phyloP scores from a whole-genome alignment of 177 flowering plant genomes.

The Vitis hybrid region DNA sequence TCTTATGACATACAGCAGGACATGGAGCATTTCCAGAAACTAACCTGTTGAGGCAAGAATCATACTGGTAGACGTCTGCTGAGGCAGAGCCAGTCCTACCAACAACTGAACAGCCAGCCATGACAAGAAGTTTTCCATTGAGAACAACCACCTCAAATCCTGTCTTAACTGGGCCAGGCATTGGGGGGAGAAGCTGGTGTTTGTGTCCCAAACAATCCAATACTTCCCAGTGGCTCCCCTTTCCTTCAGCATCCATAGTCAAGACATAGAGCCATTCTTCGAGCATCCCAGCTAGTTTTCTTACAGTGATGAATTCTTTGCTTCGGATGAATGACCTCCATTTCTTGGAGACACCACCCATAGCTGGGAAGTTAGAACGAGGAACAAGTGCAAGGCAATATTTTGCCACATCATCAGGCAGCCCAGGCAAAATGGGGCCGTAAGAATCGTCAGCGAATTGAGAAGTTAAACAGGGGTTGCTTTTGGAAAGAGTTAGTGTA shows the following conservation, averaged over 20 bases:
- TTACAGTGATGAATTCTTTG: constrained; percentile 71
- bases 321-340: constrained; percentile 84
- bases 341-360: constrained; percentile 76
- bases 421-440: constrained; percentile 74
- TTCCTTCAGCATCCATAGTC: constrained; percentile 55
- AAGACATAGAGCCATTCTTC: constrained; percentile 94
- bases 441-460: constrained; percentile 24
- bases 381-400: constrained; percentile 93
- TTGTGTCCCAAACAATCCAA: constrained; percentile 58
- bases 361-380: constrained; percentile 62
- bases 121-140: constrained; percentile 82
- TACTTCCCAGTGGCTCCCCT: constrained; percentile 86
- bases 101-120: constrained; percentile 61
- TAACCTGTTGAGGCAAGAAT: constrained; percentile 91
- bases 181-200: constrained; percentile 52
- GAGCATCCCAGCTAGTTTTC: constrained; percentile 68
- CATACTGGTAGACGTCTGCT: constrained; percentile 79
- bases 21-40: neutral
- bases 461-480: constrained; percentile 19
- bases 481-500: constrained; percentile 30
- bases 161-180: constrained; percentile 78
- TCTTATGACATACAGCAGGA: neutral
- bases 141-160: constrained; percentile 78
- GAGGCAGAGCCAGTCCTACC: constrained; percentile 53
- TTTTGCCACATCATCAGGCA: constrained; percentile 93